Percentiles rank a stretch among this genome's conserved stretches.
phyloP scores from a whole-genome alignment of 2,329 filamentous ascomycete genomes.

The Pestalotiopsis sp. region DNA sequence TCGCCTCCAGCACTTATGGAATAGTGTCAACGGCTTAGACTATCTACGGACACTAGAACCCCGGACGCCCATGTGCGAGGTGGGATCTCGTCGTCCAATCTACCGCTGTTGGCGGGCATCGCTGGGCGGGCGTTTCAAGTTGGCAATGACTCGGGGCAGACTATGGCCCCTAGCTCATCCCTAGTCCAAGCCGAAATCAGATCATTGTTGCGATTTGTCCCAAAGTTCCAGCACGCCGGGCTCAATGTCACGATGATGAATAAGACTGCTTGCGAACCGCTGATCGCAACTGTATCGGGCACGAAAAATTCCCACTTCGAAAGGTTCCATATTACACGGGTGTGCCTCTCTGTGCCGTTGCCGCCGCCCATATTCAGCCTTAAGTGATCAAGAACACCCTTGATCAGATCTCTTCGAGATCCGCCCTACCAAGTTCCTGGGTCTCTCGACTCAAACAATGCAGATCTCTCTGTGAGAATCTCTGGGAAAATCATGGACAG shows the following conservation, averaged over 20 bases:
- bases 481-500: slow-evolving; percentile 4
- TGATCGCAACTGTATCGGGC: slow-evolving; percentile 1
- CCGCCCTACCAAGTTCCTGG: slow-evolving; percentile 3
- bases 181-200: slow-evolving; percentile 5
- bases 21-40: slow-evolving; percentile 7
- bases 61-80: slow-evolving; percentile 1
- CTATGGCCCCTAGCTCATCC: not conserved
- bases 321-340: slow-evolving; percentile 3
- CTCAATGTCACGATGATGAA: slow-evolving; percentile 4
- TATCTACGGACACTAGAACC: slow-evolving; percentile 4
- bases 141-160: slow-evolving; percentile 5
- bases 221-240: not conserved
- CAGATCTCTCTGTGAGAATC: slow-evolving; percentile 1
- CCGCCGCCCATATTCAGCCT: not conserved
- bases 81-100: slow-evolving; percentile 5
- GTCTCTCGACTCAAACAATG: not conserved
- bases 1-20: slow-evolving; percentile 1
- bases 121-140: slow-evolving; percentile 4
- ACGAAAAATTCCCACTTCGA: slow-evolving; percentile 1
- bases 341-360: not conserved
- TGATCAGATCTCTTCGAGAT: slow-evolving; percentile 4
- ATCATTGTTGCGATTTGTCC: slow-evolving; percentile 3
- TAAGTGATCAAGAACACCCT: slow-evolving; percentile 4
- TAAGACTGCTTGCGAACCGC: not conserved
- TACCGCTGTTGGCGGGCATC: not conserved